Percentiles rank a stretch among this genome's conserved stretches.
Evolutionary conservation across 176 grass and related monocot species (phyloP).

Genomic region (Ampelocalamus luodianensis): DNA sequence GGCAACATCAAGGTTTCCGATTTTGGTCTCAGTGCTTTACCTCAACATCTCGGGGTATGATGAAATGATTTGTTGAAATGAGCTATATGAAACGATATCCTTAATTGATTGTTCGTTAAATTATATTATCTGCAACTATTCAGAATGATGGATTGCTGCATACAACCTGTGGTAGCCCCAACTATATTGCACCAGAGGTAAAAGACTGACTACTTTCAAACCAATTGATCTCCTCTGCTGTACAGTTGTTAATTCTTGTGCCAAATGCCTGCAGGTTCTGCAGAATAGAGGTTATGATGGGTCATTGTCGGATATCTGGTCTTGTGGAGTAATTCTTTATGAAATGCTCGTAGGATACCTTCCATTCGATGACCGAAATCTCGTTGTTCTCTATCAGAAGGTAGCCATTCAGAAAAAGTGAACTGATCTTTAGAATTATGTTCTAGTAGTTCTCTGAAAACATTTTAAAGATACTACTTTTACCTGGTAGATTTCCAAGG

Average conservation of each 20-base stretch:
- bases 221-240: not conserved
- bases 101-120: not conserved
- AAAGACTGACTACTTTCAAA: not conserved
- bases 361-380: slow-evolving; percentile 83
- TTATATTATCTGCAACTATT: slow-evolving; percentile 10
- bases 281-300: slow-evolving; percentile 86
- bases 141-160: slow-evolving; percentile 87
- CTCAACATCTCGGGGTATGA: slow-evolving; percentile 75
- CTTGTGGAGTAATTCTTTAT: slow-evolving; percentile 89
- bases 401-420: slow-evolving; percentile 33
- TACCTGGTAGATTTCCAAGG: slow-evolving; percentile 71
- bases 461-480: not conserved
- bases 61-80: not conserved
- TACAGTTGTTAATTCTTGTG: slow-evolving; percentile 18
- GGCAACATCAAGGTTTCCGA: slow-evolving; percentile 93
- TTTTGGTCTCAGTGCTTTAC: slow-evolving; percentile 88
- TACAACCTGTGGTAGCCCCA: slow-evolving; percentile 95
- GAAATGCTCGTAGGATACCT: slow-evolving; percentile 79
- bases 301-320: slow-evolving; percentile 85
- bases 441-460: not conserved
- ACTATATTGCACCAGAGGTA: slow-evolving; percentile 95
- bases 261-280: slow-evolving; percentile 60
- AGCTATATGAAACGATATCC: not conserved
- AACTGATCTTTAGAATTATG: not conserved
- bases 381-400: slow-evolving; percentile 97